Evolutionary conservation across 129 eudicot genomes (phyloP), one percentile per base, ranked within the genome.

Genomic region (Lonicera japonica): DNA sequence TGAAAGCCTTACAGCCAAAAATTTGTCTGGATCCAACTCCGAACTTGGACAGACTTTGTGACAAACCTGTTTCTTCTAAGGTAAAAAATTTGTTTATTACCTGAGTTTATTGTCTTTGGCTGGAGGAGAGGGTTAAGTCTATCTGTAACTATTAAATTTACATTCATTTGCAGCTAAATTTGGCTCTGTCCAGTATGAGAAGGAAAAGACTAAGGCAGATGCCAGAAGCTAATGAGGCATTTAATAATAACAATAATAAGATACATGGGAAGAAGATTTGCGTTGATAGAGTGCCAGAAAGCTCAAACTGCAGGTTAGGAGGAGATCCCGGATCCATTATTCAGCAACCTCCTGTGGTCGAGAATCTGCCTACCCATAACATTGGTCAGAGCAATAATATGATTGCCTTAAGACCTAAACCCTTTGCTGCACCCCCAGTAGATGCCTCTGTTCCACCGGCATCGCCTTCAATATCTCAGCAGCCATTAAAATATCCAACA

Each of bases 1-100:
- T 92, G 60, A 88, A 81, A 59, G 95, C 91, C 53, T 58, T 88
- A 61, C 92, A 88, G 64, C 99, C 99, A 41, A 77, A 88, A 60
- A 80, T 92, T 54, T 70, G 66, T 79, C 79, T 92, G 51, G 85
- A 88, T 61, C 96, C 96, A 0, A 70, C 82, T 53, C 99, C 96
- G 21, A 83, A 76, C 56, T 69, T 88, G 13, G 92, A 82, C 46
- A 83, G 82, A 72, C 89, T 92, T 29, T 76, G 86, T 69, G 64
- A 29, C 24, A 70, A 54, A 40, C 82, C 75, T 47, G 65, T 64
- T 61, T 65, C 77, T 56, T 21, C 79, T 17, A 82, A 83, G 86
- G 99, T 88, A 72, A 56, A 61, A 24, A 36, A 18, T 59, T 5
- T 11, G 36, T n/a, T n/a, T n/a, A 22, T 43, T 69, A 50, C 50